Base-by-base conservation (phyloP, 345 rosid genomes). In the Hirschfeldia incana region DNA sequence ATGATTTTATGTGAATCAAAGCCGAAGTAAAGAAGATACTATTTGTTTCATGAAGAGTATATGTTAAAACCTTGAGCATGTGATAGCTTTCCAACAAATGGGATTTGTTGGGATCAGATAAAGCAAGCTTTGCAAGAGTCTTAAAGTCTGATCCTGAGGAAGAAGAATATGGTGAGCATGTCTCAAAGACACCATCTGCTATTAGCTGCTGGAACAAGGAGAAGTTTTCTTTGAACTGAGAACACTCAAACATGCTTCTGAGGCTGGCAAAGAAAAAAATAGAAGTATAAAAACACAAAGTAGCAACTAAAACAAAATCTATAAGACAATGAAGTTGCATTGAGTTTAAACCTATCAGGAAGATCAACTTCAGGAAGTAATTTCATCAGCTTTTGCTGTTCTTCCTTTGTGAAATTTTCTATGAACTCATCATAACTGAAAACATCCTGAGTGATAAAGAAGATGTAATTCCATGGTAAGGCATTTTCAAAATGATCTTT, bases 201-300 rank as follows among this genome's bases (percentile, higher is more conserved):
- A 93, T 90, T 81, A 95, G 85, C 49, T 87, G 87, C 82, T 91
- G 92, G 72, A 90, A 91, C 82, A 87, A 87, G 46, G 82, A 82
- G 73, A 88, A 73, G 81, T 88, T 90, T 81, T 93, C 94, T 87
- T 88, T 90, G 86, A 90, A 91, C n/a, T 90, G 97, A 75, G 81
- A 76, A 83, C 97, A 87, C 76, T 86, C 88, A 77, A 95, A 95
- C 99, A 93, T 83, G 86, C 73, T 83, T 79, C 79, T 79, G 75
- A 95, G 85, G 86, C 98, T 93, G 94, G 82, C 81, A 65, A 82
- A 74, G 33, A 73, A 80, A 65, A 83, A 12, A 79, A 73, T 4
- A 0, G 0, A 66, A 30, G 1, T 13, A 44, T 60, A 65, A 76
- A 73, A 71, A 53, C 32, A 32, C 42, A 0, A 42, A 55, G 61